These are phyloP conservation scores for Sugiyamaella qingdaonensis DNA, from an alignment of 805 yeast genomes.

Conservation along the genomic window DNA sequence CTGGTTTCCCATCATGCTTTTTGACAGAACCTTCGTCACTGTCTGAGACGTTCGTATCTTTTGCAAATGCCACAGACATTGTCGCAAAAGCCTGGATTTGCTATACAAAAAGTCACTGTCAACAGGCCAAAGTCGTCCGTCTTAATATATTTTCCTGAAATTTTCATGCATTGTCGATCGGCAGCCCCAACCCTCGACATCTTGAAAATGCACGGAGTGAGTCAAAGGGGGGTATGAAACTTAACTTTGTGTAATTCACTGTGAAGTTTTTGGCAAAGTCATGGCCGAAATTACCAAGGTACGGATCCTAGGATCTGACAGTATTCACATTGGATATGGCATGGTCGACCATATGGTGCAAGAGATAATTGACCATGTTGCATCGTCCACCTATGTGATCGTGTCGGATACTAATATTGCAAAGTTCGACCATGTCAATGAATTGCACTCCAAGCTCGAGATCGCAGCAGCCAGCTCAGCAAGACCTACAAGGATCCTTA, in stretches of 20 bases:
- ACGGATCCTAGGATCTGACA: conserved; percentile 57
- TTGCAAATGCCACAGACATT: too few relatives aligned
- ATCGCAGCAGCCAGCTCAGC: conserved; percentile 21
- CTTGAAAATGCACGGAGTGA: background rate
- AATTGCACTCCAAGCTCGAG: conserved; percentile 56
- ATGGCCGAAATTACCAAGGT: conserved; percentile 19
- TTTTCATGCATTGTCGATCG: conserved; percentile 2
- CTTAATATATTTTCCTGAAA: background rate
- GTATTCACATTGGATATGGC: conserved; percentile 86
- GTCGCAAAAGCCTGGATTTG: too few relatives aligned
- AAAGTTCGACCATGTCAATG: conserved; percentile 33
- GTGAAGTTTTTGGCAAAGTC: too few relatives aligned
- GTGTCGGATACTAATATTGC: conserved; percentile 79
- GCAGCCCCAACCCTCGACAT: background rate
- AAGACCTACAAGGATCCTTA: conserved; percentile 50
- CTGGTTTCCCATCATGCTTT: background rate
- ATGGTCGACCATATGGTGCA: conserved; percentile 69
- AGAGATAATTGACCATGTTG: conserved; percentile 55
- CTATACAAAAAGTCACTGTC: too few relatives aligned
- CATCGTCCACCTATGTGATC: conserved; percentile 88
- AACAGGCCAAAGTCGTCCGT: too few relatives aligned
- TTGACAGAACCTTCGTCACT: too few relatives aligned
- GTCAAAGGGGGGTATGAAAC: conserved; percentile 1
- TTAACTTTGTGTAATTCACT: background rate
- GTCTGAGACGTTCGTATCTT: too few relatives aligned